phyloP scores from a whole-genome alignment of 352 stramenopile genomes.

The Phytopythium montanum region DNA sequence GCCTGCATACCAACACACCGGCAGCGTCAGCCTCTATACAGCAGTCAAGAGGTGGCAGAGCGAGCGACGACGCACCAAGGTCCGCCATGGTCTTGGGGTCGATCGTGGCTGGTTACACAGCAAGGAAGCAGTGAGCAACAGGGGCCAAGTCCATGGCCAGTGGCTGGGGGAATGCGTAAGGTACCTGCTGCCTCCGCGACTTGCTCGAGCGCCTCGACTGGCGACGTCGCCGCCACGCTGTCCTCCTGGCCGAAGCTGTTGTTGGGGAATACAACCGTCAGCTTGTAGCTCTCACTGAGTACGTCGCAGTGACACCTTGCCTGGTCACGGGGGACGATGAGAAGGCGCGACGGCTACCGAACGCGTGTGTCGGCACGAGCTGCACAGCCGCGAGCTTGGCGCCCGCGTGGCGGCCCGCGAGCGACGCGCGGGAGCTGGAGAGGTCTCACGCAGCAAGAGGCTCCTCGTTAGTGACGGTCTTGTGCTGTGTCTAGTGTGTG shows the following conservation, averaged over 20 bases:
- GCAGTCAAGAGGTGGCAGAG: not conserved
- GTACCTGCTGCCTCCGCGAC: conserved; percentile 36
- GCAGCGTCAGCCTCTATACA: not conserved
- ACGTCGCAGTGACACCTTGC: conserved; percentile 19
- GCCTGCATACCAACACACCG: conserved; percentile 13
- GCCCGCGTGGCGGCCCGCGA: conserved; percentile 6
- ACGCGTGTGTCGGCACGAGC: conserved; percentile 36
- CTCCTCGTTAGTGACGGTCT: not conserved
- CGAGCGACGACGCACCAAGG: conserved; percentile 22
- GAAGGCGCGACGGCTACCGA: conserved; percentile 47
- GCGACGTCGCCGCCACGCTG: conserved; percentile 36
- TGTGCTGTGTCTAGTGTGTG: not conserved
- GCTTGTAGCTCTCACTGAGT: not conserved
- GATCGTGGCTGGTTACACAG: conserved; percentile 23
- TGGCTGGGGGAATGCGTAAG: not conserved
- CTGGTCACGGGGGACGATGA: conserved; percentile 46
- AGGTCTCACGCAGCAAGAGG: not conserved
- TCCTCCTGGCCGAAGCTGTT: conserved; percentile 39
- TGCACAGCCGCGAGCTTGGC: conserved; percentile 43
- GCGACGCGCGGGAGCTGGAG: conserved; percentile 1
- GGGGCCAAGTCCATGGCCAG: not conserved
- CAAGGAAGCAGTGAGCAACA: not conserved
- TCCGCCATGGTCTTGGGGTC: conserved; percentile 57
- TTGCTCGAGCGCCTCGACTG: conserved; percentile 40
- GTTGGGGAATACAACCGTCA: not conserved